These are phyloP conservation scores for Chara braunii DNA, from an alignment of 139 green algal species.

Conservation along the genomic window DNA sequence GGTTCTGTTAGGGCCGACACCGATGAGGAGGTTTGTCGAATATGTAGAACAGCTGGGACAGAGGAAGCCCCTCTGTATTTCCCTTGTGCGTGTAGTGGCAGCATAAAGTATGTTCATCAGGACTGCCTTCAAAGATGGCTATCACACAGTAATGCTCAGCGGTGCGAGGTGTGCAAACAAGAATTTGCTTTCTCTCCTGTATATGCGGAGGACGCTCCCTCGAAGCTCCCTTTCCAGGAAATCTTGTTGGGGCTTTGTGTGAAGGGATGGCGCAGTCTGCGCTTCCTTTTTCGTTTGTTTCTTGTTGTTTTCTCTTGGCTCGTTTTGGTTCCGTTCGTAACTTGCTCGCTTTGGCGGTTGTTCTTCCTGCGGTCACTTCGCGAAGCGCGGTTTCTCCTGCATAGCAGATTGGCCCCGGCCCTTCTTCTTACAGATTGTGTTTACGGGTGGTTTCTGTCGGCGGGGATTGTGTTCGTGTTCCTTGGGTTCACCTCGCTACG, in stretches of 20 bases:
- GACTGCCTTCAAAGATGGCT: constrained; percentile 58
- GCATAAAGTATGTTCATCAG: constrained; percentile 63
- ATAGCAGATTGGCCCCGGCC: constrained; percentile 9
- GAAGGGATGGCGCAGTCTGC: constrained; percentile 1
- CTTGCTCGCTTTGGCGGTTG: constrained; percentile 48
- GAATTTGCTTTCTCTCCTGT: constrained; percentile 56
- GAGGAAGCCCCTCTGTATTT: constrained; percentile 47
- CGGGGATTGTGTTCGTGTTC: constrained; percentile 40
- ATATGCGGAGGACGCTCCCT: constrained; percentile 50
- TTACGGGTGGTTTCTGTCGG: constrained; percentile 46
- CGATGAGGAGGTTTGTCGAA: constrained; percentile 49
- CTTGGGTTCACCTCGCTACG: constrained; percentile 30
- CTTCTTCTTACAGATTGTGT: constrained; percentile 51
- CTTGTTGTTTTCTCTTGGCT: constrained; percentile 55
- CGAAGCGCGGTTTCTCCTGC: not conserved
- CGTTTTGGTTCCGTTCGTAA: constrained; percentile 48
- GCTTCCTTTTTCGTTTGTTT: constrained; percentile 28
- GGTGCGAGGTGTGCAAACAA: constrained; percentile 61
- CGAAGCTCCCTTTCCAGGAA: constrained; percentile 43
- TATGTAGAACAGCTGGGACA: constrained; percentile 45
- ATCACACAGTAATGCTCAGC: constrained; percentile 47
- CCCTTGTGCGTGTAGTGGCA: constrained; percentile 56
- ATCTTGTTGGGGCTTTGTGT: constrained; percentile 41
- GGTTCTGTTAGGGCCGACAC: not conserved
- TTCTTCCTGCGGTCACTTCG: constrained; percentile 35